Percentiles rank a stretch among this genome's conserved stretches.
Evolutionary conservation across 2,329 filamentous ascomycete species (phyloP).

Genomic region (Thelonectria rubi): DNA sequence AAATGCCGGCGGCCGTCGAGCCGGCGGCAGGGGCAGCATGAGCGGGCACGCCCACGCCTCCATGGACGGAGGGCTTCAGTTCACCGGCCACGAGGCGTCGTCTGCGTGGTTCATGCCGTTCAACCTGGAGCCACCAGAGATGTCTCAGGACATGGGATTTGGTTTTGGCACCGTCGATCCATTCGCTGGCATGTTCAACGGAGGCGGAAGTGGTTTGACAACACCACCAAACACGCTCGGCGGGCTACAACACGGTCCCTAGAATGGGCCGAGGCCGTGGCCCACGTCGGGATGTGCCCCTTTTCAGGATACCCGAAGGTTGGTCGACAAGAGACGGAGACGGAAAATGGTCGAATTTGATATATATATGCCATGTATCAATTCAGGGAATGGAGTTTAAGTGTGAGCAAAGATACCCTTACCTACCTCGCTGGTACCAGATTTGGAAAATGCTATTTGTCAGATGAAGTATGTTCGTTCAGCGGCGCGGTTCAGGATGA

Average conservation of each 20-base stretch:
- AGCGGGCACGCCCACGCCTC: conserved; percentile 41
- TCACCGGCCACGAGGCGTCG: conserved; percentile 56
- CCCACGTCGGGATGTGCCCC: conserved; percentile 3
- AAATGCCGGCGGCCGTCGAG: conserved; percentile 40
- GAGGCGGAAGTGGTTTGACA: conserved; percentile 49
- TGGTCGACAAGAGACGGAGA: background rate
- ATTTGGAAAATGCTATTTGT: background rate
- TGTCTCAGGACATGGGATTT: conserved; percentile 58
- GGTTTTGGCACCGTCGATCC: conserved; percentile 56
- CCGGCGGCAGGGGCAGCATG: conserved; percentile 43
- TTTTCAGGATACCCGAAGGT: conserved; percentile 6
- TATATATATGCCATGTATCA: conserved; percentile 10
- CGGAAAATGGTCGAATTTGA: conserved; percentile 5
- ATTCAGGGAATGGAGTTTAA: conserved; percentile 10
- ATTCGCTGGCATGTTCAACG: conserved; percentile 60
- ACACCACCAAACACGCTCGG: conserved; percentile 49
- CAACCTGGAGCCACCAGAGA: conserved; percentile 81
- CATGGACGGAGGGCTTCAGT: conserved; percentile 34
- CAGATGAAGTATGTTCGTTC: background rate
- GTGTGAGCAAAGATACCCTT: conserved; percentile 2
- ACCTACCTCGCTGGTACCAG: background rate
- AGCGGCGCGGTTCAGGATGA: background rate
- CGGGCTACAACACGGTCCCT: conserved; percentile 46
- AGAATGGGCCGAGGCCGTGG: conserved; percentile 31
- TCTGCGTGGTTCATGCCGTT: conserved; percentile 94